Evolutionary conservation across 2,329 filamentous ascomycete genomes (phyloP), one percentile per base, ranked within the genome.

Genomic region (Exophiala calicioides): DNA sequence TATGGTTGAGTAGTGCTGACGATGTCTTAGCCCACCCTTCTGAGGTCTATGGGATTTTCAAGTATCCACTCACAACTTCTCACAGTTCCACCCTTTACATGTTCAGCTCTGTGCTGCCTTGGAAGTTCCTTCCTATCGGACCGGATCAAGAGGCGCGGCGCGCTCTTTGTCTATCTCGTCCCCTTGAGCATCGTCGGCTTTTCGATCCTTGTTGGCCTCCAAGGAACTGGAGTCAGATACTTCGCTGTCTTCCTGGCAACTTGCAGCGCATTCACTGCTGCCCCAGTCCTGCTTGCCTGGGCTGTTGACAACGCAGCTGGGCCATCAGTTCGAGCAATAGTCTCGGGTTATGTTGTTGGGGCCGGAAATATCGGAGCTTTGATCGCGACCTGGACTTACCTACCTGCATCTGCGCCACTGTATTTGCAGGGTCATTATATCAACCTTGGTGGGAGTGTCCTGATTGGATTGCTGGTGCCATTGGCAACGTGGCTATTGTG

Each of bases 291-390:
- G 36, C 57, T 70, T 26, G 81, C 78, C 56, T 84, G 81, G 63
- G 76, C 84, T 24, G 72, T 75, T 1, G 78, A 76, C 47, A 81
- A 82, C 45, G 74, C 72, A 71, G 1, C 81, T 81, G 0, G 73
- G 12, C 40, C 80, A 4, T 68, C 69, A 33, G 73, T 73, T 48
- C 73, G 82, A 4, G 76, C 76, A 6, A 77, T 75, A 0, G 81
- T 80, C 2, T 84, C 84, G 75, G 82, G 80, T 0, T 66, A 84
- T 10, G 79, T 82, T 31, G 82, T 85, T 35, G 78, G 78, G 0
- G 57, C 81, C n/a, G 20, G 33, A 4, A 24, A 34, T 16, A 20
- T 39, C n/a, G 26, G 47, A 3, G 30, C 13, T 8, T 5, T 43
- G 16, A 20, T 43, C 13, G 40, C 40, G 9, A 43, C 40, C 12